Evolutionary conservation across 805 yeast species (phyloP).

Genomic region (Teunomyces cretensis): DNA sequence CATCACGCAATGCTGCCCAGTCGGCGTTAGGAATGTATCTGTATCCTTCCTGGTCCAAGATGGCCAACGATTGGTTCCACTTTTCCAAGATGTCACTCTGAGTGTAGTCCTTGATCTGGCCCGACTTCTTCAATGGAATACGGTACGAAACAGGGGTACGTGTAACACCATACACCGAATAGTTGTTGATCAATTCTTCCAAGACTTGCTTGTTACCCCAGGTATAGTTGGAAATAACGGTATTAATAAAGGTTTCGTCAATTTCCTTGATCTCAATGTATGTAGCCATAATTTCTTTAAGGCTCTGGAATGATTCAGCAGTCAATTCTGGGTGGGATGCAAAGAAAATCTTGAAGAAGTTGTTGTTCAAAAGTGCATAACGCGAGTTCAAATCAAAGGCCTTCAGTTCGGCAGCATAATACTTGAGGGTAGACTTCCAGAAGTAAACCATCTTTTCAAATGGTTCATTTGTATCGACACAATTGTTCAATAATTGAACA

Average conservation of each 20-base stretch:
- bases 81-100: slow-evolving; percentile 50
- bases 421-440: slow-evolving; percentile 62
- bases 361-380: slow-evolving; percentile 68
- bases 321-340: slow-evolving; percentile 51
- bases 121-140: slow-evolving; percentile 69
- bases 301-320: slow-evolving; percentile 53
- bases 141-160: slow-evolving; percentile 72
- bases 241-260: slow-evolving; percentile 82
- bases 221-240: slow-evolving; percentile 61
- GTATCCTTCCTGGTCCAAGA: slow-evolving; percentile 51
- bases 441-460: slow-evolving; percentile 57
- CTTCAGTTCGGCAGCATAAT: slow-evolving; percentile 44
- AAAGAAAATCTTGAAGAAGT: slow-evolving; percentile 69
- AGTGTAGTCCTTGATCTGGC: slow-evolving; percentile 55
- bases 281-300: slow-evolving; percentile 54
- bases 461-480: slow-evolving; percentile 55
- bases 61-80: slow-evolving; percentile 52
- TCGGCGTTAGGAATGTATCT: slow-evolving; percentile 75
- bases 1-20: slow-evolving; percentile 81
- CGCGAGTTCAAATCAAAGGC: slow-evolving; percentile 62
- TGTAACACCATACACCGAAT: slow-evolving; percentile 53
- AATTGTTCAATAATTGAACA: slow-evolving; percentile 59
- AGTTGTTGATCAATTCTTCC: slow-evolving; percentile 61
- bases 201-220: slow-evolving; percentile 71
- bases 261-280: slow-evolving; percentile 58